These are phyloP conservation scores for Podaxis sp. DNA, from an alignment of 768 basidiomycete species.

Conservation along the genomic window DNA sequence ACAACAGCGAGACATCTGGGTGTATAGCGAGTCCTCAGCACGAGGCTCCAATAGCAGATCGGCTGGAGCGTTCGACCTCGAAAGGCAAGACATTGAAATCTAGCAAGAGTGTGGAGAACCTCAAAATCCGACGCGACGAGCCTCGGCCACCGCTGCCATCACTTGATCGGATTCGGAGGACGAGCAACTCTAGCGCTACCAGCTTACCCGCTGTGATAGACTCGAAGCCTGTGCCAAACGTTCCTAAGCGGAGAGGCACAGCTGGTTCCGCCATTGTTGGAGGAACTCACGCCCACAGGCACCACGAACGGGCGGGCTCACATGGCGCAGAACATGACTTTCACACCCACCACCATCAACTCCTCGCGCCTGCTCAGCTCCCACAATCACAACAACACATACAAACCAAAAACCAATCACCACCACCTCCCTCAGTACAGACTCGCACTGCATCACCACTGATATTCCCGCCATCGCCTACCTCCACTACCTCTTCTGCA, in stretches of 20 bases:
- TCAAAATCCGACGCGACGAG: constrained; percentile 32
- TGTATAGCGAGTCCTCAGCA: constrained; percentile 35
- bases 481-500: constrained; percentile 15
- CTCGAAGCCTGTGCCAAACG: constrained; percentile 22
- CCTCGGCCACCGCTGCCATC: constrained; percentile 29
- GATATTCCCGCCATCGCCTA: constrained; percentile 11
- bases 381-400: constrained; percentile 14
- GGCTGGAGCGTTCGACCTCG: constrained; percentile 33
- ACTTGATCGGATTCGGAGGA: constrained; percentile 31
- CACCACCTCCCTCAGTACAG: constrained; percentile 13
- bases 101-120: constrained; percentile 65
- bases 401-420: constrained; percentile 13
- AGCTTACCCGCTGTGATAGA: constrained; percentile 28
- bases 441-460: not conserved
- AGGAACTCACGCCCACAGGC: constrained; percentile 5
- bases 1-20: constrained; percentile 42
- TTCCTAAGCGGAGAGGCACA: constrained; percentile 17
- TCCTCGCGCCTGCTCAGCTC: constrained; percentile 11
- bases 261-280: constrained; percentile 8
- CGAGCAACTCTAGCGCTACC: constrained; percentile 39
- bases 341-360: constrained; percentile 8
- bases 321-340: constrained; percentile 6
- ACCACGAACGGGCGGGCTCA: constrained; percentile 4
- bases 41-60: constrained; percentile 29
- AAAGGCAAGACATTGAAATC: constrained; percentile 48